These are phyloP conservation scores for Boletus rubescentipes DNA, from an alignment of 768 basidiomycete species.

Conservation along the genomic window DNA sequence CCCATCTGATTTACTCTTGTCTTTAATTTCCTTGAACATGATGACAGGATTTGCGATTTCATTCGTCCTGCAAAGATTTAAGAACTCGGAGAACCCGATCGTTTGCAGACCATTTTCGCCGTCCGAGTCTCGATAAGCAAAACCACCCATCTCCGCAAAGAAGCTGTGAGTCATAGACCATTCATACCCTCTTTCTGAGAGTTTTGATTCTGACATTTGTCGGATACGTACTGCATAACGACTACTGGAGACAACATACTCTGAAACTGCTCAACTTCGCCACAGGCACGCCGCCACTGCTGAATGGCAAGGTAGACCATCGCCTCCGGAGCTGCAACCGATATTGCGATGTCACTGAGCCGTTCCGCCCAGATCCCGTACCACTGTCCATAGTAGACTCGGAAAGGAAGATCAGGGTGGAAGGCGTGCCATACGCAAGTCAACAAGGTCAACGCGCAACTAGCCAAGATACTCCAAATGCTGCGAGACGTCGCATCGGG, in stretches of 20 bases:
- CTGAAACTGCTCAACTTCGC: no score
- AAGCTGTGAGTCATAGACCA: constrained; percentile 3
- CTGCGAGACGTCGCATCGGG: not conserved
- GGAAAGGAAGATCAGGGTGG: not conserved
- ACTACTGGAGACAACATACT: not conserved
- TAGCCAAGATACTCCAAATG: not conserved
- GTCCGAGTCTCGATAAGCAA: not conserved
- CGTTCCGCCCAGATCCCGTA: no score
- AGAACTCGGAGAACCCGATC: not conserved
- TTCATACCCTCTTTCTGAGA: not conserved
- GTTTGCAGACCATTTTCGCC: not conserved
- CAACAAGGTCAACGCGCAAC: not conserved
- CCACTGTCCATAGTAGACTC: no score
- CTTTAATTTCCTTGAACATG: not conserved
- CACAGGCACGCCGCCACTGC: no score
- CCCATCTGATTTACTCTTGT: not conserved
- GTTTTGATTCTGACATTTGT: not conserved
- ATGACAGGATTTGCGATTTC: not conserved
- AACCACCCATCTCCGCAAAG: constrained; percentile 1
- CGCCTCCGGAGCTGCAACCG: no score
- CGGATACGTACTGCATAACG: not conserved
- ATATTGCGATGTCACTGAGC: no score
- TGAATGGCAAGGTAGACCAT: no score
- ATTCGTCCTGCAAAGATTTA: not conserved
- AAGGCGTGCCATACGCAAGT: not conserved